These are phyloP conservation scores for Persicaria tinctoria DNA, from an alignment of 148 eudicot genomes.

Conservation along the genomic window DNA sequence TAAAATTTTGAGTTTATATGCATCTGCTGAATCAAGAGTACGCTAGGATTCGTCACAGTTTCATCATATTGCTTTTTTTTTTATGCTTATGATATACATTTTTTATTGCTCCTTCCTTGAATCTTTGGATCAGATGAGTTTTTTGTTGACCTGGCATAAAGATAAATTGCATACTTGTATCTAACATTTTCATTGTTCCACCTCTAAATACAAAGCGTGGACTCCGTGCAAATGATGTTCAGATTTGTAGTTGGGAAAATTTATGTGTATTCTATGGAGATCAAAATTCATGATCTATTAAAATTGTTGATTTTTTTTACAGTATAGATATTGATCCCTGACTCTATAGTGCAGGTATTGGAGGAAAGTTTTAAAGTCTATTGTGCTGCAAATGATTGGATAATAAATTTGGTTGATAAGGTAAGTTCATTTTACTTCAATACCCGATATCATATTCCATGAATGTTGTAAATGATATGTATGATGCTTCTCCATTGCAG, in stretches of 20 bases:
- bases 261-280: neutral
- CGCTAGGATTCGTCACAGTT: no score
- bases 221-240: neutral
- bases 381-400: slow-evolving; percentile 92
- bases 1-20: no score
- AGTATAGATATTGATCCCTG: neutral
- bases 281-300: neutral
- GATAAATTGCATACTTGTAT: neutral
- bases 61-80: no score
- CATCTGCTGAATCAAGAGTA: no score
- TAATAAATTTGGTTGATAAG: slow-evolving; percentile 90
- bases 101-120: no score
- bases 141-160: no score
- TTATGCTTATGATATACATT: no score
- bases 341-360: slow-evolving; percentile 46
- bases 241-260: neutral
- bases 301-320: slow-evolving; percentile 5
- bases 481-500: slow-evolving; percentile 24
- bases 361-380: slow-evolving; percentile 95
- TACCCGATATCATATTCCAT: neutral
- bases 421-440: slow-evolving; percentile 21
- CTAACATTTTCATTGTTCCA: no score
- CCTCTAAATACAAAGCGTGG: no score
- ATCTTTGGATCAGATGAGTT: no score
- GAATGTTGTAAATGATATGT: neutral